Evolutionary conservation across 305 asterid species (phyloP).

Genomic region (Fraxinus floribunda): DNA sequence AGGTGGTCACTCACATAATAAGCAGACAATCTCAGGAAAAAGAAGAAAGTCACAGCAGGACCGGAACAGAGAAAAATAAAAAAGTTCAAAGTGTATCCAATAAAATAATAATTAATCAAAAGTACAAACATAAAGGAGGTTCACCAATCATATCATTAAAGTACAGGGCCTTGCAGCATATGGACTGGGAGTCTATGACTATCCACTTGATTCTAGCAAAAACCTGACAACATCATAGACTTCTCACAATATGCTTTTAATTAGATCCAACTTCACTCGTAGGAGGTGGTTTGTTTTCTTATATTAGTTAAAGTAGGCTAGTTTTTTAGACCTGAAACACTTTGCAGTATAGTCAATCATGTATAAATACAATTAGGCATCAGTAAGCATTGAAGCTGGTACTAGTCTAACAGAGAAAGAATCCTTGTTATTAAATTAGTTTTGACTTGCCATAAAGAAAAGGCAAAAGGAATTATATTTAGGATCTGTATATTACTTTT

Average conservation of each 20-base stretch:
- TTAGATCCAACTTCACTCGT: neutral
- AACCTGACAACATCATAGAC: neutral
- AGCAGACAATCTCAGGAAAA: neutral
- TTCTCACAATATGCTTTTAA: neutral
- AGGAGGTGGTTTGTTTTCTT: neutral
- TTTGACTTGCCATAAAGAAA: neutral
- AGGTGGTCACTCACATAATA: constrained; percentile 1
- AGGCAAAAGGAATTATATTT: neutral
- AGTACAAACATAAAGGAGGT: neutral
- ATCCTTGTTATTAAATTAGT: neutral
- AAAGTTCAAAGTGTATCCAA: neutral
- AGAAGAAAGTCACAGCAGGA: neutral
- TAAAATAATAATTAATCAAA: neutral
- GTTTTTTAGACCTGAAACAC: neutral
- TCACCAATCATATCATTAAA: neutral
- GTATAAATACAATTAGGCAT: neutral
- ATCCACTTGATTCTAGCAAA: neutral
- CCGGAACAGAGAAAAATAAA: neutral
- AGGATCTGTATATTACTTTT: neutral
- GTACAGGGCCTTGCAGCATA: neutral
- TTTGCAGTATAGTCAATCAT: neutral
- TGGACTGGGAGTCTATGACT: neutral
- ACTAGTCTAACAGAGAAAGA: neutral
- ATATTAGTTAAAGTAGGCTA: neutral
- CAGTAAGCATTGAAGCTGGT: neutral